Evolutionary conservation across 2,329 filamentous ascomycete species (phyloP).

Genomic region (Metarhizium guizhouense): DNA sequence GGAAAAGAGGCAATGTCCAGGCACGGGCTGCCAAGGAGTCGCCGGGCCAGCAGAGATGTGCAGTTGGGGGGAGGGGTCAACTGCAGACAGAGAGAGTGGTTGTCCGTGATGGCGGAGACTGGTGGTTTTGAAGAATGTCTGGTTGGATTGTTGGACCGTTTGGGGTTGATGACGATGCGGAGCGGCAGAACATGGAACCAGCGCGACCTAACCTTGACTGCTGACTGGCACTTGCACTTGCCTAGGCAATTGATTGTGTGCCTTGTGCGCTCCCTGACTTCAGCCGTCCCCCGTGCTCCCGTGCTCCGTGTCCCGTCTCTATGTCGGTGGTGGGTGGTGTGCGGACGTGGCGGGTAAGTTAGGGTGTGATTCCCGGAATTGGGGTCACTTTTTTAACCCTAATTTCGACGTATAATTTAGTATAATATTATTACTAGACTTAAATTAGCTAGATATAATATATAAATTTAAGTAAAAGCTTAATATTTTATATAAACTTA

Average conservation of each 20-base stretch:
- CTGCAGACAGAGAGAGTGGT: neutral
- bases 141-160: neutral
- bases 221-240: neutral
- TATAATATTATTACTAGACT: too few relatives aligned
- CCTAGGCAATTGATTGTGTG: neutral
- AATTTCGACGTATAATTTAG: too few relatives aligned
- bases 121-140: neutral
- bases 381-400: too few relatives aligned
- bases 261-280: neutral
- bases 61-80: neutral
- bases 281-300: too few relatives aligned
- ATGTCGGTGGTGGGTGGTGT: too few relatives aligned
- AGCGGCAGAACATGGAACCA: neutral
- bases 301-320: too few relatives aligned
- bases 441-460: too few relatives aligned
- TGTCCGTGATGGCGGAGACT: neutral
- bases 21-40: neutral
- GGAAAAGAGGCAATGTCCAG: neutral
- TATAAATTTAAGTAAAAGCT: too few relatives aligned
- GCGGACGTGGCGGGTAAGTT: too few relatives aligned
- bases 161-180: constrained; percentile 5
- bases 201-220: too few relatives aligned
- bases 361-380: too few relatives aligned
- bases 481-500: too few relatives aligned
- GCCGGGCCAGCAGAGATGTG: neutral